phyloP scores from a whole-genome alignment of 2,329 filamentous ascomycete genomes.

The Fusarium drepaniforme region DNA sequence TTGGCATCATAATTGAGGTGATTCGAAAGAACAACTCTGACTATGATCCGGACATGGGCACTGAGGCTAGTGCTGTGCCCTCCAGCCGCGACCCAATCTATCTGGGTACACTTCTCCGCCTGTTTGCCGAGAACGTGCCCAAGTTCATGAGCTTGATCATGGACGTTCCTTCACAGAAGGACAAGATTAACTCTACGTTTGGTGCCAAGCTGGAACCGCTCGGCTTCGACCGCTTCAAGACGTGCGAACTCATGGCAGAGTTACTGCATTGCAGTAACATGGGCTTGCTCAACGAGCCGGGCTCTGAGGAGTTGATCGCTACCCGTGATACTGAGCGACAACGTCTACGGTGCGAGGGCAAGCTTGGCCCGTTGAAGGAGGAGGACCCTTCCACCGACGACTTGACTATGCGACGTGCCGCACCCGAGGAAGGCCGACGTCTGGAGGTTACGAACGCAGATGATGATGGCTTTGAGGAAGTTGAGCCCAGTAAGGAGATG shows the following conservation, averaged over 20 bases:
- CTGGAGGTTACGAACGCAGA: slow-evolving; percentile 84
- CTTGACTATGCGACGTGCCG: slow-evolving; percentile 68
- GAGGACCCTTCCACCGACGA: slow-evolving; percentile 65
- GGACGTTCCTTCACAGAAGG: slow-evolving; percentile 79
- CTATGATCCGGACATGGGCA: slow-evolving; percentile 92
- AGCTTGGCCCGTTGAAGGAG: slow-evolving; percentile 63
- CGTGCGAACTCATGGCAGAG: slow-evolving; percentile 98
- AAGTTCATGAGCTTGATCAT: slow-evolving; percentile 94
- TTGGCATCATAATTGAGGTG: slow-evolving; percentile 97
- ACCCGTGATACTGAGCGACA: slow-evolving; percentile 86
- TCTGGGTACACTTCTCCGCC: slow-evolving; percentile 86
- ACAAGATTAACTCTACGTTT: slow-evolving; percentile 87
- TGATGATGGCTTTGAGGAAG: slow-evolving; percentile 95
- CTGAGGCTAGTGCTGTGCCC: slow-evolving; percentile 82
- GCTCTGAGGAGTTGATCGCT: slow-evolving; percentile 88
- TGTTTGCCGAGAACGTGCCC: slow-evolving; percentile 92
- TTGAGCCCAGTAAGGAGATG: slow-evolving; percentile 76
- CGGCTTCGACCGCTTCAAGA: slow-evolving; percentile 98
- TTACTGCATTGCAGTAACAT: slow-evolving; percentile 98
- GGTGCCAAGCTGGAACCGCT: slow-evolving; percentile 92
- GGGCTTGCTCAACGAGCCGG: slow-evolving; percentile 92
- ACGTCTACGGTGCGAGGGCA: slow-evolving; percentile 81
- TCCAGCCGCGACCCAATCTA: slow-evolving; percentile 95
- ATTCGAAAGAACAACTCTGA: slow-evolving; percentile 99
- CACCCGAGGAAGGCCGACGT: slow-evolving; percentile 73